A percentile compares a stretch with the other conserved stretches of the same genome.
phyloP scores from a whole-genome alignment of 2,329 filamentous ascomycete species.

The Epichloe sylvatica region DNA sequence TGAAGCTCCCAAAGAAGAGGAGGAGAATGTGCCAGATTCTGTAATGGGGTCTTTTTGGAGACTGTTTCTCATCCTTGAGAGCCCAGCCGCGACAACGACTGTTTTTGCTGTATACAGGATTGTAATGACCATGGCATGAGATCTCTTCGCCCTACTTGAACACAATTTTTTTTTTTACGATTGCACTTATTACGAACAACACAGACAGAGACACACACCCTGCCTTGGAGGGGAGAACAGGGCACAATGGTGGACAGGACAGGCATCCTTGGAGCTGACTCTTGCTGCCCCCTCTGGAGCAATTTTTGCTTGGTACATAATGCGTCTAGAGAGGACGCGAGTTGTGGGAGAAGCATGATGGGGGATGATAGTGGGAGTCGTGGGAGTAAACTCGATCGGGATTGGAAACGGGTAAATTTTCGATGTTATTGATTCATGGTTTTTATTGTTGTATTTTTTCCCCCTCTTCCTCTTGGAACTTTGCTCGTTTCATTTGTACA shows the following conservation, averaged over 20 bases:
- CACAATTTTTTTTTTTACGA: constrained; percentile 22
- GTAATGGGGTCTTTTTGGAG: constrained; percentile 27
- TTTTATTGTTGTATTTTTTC: constrained; percentile 1
- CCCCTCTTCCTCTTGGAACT: background rate
- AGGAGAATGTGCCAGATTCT: constrained; percentile 72
- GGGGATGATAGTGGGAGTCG: constrained; percentile 3
- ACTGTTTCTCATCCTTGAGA: background rate
- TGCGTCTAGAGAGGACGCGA: constrained; percentile 1
- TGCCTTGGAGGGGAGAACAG: constrained; percentile 2
- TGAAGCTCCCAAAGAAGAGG: constrained; percentile 54
- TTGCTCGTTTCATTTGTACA: background rate
- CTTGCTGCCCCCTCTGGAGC: constrained; percentile 1
- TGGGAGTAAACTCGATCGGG: constrained; percentile 3
- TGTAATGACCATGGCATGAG: constrained; percentile 23
- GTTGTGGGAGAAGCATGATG: background rate
- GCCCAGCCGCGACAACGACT: background rate
- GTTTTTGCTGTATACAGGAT: constrained; percentile 15
- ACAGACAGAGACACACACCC: background rate
- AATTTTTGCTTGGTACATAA: constrained; percentile 7
- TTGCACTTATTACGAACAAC: constrained; percentile 16
- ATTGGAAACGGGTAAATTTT: constrained; percentile 4
- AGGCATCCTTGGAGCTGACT: constrained; percentile 2
- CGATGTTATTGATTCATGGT: background rate
- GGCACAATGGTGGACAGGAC: constrained; percentile 3
- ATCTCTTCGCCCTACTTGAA: constrained; percentile 12